Conservation (phyloP, 2,329 filamentous ascomycete genomes). For the Lecanicillium sp. region DNA sequence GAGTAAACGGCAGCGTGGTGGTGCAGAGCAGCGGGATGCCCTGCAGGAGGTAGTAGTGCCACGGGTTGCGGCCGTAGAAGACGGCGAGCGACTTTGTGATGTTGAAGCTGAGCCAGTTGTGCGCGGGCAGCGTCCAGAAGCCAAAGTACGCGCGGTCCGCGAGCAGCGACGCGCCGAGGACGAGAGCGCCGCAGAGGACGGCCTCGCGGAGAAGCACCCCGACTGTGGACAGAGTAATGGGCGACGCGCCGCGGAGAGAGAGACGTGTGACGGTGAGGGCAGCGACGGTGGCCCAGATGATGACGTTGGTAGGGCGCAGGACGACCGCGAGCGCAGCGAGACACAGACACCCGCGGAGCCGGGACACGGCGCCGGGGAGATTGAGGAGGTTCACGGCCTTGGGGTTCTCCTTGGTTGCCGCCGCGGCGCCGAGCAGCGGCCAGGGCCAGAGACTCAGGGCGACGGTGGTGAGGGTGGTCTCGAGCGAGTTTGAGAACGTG, state of each 20-base stretch:
- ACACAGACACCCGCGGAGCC: slow-evolving; percentile 54
- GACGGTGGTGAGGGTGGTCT: slow-evolving; percentile 77
- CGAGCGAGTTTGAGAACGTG: slow-evolving; percentile 89
- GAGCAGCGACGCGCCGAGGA: slow-evolving; percentile 57
- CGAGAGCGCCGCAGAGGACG: slow-evolving; percentile 53
- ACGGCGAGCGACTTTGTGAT: slow-evolving; percentile 78
- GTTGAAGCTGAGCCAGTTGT: slow-evolving; percentile 88
- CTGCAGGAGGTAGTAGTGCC: slow-evolving; percentile 91
- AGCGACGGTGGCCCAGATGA: slow-evolving; percentile 73
- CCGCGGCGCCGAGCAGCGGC: slow-evolving; percentile 51
- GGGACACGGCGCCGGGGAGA: slow-evolving; percentile 21
- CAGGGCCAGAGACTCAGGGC: slow-evolving; percentile 86
- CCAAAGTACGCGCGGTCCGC: slow-evolving; percentile 77
- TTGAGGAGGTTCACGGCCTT: slow-evolving; percentile 22
- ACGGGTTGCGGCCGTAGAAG: slow-evolving; percentile 86
- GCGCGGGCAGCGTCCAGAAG: slow-evolving; percentile 80
- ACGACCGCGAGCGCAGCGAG: slow-evolving; percentile 79
- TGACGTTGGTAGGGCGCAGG: slow-evolving; percentile 79
- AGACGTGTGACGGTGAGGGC: slow-evolving; percentile 37
- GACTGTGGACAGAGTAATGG: slow-evolving; percentile 38
- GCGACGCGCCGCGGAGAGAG: slow-evolving; percentile 31
- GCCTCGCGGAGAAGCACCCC: slow-evolving; percentile 56
- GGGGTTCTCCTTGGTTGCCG: slow-evolving; percentile 34
- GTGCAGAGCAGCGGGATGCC: slow-evolving; percentile 83
- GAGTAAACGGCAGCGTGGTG: slow-evolving; percentile 71